phyloP scores from a whole-genome alignment of 2,329 filamentous ascomycete genomes.

The Seiridium cupressi region DNA sequence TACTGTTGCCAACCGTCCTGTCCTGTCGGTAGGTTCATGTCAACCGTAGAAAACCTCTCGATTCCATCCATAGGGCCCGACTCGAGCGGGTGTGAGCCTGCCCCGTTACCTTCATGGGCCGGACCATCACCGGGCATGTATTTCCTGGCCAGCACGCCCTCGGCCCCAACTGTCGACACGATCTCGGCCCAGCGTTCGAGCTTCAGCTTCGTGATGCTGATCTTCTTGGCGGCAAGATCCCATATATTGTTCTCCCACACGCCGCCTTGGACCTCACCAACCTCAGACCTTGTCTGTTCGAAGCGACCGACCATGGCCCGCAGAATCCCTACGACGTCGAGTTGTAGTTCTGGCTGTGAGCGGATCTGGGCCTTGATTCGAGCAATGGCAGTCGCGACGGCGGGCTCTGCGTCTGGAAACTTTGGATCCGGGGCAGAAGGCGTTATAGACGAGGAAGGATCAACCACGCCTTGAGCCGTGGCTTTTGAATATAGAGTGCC shows the following conservation, averaged over 20 bases:
- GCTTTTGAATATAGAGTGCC: neutral
- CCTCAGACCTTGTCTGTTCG: slow-evolving; percentile 34
- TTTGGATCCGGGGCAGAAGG: slow-evolving; percentile 2
- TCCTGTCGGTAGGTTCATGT: neutral
- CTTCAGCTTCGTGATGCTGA: slow-evolving; percentile 44
- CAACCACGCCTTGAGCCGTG: slow-evolving; percentile 2
- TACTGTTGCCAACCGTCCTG: slow-evolving; percentile 16
- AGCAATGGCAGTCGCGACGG: slow-evolving; percentile 37
- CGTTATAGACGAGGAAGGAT: neutral
- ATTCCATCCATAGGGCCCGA: slow-evolving; percentile 10
- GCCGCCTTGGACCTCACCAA: slow-evolving; percentile 24
- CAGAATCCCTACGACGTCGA: slow-evolving; percentile 44
- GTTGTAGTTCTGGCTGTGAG: slow-evolving; percentile 40
- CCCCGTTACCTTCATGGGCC: neutral
- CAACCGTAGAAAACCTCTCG: neutral
- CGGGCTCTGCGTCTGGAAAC: slow-evolving; percentile 17
- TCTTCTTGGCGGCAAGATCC: slow-evolving; percentile 46
- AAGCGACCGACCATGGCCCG: slow-evolving; percentile 38
- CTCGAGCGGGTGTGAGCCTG: slow-evolving; percentile 4
- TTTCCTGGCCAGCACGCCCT: slow-evolving; percentile 18
- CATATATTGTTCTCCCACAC: slow-evolving; percentile 43
- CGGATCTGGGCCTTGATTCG: slow-evolving; percentile 39
- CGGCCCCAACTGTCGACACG: slow-evolving; percentile 31
- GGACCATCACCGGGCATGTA: neutral
- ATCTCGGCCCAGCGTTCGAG: slow-evolving; percentile 46